Evolutionary conservation across 768 basidiomycete genomes (phyloP).

Genomic region (Lactarius hengduanensis): DNA sequence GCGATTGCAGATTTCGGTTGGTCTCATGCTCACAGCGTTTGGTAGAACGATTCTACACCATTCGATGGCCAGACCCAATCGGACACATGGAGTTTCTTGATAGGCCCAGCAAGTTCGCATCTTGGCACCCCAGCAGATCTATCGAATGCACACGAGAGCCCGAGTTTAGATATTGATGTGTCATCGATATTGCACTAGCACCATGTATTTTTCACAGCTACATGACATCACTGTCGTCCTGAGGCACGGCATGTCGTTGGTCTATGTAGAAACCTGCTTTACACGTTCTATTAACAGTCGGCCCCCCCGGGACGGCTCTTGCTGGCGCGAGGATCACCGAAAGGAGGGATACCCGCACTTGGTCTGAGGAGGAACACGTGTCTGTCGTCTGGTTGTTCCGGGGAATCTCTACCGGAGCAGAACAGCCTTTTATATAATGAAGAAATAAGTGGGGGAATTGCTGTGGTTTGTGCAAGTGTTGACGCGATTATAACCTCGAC

Average conservation of each 20-base stretch:
- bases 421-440: not conserved
- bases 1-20: not conserved
- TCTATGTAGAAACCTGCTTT: not conserved
- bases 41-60: not conserved
- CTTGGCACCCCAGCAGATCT: not conserved
- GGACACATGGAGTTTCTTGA: not conserved
- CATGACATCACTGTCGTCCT: not conserved
- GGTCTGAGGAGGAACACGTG: conserved; percentile 8
- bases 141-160: not conserved
- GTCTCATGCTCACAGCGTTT: not conserved
- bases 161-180: not conserved
- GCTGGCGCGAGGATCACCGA: conserved; percentile 20
- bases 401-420: conserved; percentile 3
- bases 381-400: not conserved
- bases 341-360: not conserved
- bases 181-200: not conserved
- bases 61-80: not conserved
- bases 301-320: not conserved
- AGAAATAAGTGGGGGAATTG: not conserved
- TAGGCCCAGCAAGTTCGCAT: not conserved
- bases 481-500: not conserved
- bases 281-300: conserved; percentile 18
- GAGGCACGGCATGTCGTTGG: not conserved
- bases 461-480: not conserved
- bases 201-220: not conserved